Evolutionary conservation across 192 early-diverging fungal genomes (phyloP).

Genomic region (Coemansia sp.): DNA sequence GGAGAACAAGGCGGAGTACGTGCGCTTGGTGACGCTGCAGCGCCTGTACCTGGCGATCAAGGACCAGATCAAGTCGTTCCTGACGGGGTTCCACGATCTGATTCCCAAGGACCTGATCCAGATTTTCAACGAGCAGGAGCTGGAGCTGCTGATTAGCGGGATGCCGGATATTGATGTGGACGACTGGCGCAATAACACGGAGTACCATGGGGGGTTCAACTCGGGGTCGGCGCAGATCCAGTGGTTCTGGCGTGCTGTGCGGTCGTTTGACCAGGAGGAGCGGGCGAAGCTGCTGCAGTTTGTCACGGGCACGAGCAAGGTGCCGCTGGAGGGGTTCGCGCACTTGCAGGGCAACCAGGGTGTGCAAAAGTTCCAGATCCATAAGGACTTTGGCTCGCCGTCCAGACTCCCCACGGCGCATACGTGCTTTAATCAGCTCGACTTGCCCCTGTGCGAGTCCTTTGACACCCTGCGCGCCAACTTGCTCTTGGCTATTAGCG

Average conservation of each 20-base stretch:
- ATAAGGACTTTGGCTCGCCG: conserved; percentile 88
- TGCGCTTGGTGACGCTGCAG: conserved; percentile 90
- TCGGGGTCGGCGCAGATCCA: conserved; percentile 86
- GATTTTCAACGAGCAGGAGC: conserved; percentile 99
- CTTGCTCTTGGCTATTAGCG: conserved; percentile 85
- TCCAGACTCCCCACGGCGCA: conserved; percentile 94
- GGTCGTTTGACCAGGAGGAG: conserved; percentile 97
- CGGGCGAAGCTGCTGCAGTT: conserved; percentile 97
- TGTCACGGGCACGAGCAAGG: conserved; percentile 96
- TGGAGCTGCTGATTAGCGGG: conserved; percentile 97
- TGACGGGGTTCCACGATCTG: conserved; percentile 93
- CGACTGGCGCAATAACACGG: conserved; percentile 99
- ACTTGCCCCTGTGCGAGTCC: conserved; percentile 88
- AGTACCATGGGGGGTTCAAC: conserved; percentile 92
- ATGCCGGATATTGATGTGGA: conserved; percentile 99
- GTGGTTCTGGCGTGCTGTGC: conserved; percentile 99
- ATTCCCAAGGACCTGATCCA: conserved; percentile 89
- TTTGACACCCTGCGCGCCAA: conserved; percentile 86
- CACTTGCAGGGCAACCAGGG: conserved; percentile 91
- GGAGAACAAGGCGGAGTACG: conserved; percentile 97
- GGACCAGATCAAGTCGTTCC: conserved; percentile 92
- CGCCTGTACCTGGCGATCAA: conserved; percentile 87
- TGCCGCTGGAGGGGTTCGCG: conserved; percentile 95
- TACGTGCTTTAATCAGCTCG: conserved; percentile 99
- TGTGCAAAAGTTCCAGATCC: conserved; percentile 98